Base-by-base conservation (phyloP, 768 basidiomycete genomes). In the Pleurotus eryngii region DNA sequence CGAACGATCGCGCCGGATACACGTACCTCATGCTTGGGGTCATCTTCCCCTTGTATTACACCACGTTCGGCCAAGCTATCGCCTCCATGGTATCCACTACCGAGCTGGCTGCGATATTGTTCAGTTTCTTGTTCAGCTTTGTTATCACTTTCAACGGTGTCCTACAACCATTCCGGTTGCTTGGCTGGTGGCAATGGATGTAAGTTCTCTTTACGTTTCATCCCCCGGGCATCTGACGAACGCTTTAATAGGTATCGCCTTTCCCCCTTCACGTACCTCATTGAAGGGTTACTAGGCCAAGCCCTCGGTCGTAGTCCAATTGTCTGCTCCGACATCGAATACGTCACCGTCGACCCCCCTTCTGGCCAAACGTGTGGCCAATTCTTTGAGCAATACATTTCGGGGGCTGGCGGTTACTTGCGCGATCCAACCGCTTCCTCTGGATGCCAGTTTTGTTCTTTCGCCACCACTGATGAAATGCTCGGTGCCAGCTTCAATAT, bases 131-230 rank as follows among this genome's bases (percentile, higher is more conserved):
- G 9, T 86, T 87, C 63, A 79, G 82, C 0, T 86, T 88, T 61
- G 79, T 86, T 38, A 63, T 88, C 54, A 83, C 75, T n/a, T 87
- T 89, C 64, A 78, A 87, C 60, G 87, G 86, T 59, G 84, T 89
- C 38, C 65, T 90, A 3, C 88, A 90, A 62, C 87, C 87, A 5
- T 85, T 73, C 64, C 61, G 74, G 6, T 73, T 76, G 15, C 79
- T 89, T 2, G 81, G 81, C 9, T 86, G 85, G 82, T 90, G 87
- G 87, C 65, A 69, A 51, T 89, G 87, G 86, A 86, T 88, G 86
- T 11, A 35, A 9, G 30, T 35, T 35, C 8, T 35, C 1, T 9
- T 11, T 30, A 30, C 9, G 9, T 30, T 11, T 30, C 1, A 30
- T 30, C 7, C 9, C 30, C 30, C 3, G 3, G 30, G 3, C 30